Conservation (phyloP, 352 stramenopile genomes). For the Globisporangium orthogonon region DNA sequence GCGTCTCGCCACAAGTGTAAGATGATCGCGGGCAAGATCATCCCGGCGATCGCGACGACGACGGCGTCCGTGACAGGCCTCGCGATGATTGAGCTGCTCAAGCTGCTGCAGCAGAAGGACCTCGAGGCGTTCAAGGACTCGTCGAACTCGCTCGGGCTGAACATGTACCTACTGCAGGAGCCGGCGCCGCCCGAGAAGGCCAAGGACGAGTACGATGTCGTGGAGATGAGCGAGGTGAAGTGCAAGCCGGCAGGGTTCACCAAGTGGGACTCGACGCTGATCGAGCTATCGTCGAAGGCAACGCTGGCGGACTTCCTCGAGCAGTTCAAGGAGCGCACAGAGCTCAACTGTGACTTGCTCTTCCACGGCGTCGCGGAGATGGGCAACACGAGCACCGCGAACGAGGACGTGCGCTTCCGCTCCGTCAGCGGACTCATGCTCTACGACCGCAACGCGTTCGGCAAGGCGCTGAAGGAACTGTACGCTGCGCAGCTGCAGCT, state of each 20-base stretch:
- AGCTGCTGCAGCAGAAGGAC: conserved; percentile 85
- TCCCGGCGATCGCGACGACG: conserved; percentile 99
- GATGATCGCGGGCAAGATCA: conserved; percentile 99
- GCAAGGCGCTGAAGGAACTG: conserved; percentile 62
- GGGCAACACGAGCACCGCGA: conserved; percentile 38
- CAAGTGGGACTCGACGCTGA: conserved; percentile 89
- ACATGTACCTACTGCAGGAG: conserved; percentile 92
- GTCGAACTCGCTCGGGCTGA: conserved; percentile 88
- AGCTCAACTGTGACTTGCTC: conserved; percentile 76
- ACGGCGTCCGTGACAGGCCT: conserved; percentile 98
- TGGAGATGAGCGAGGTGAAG: conserved; percentile 85
- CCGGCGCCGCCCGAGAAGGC: conserved; percentile 74
- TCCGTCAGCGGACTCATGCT: conserved; percentile 79
- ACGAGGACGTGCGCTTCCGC: conserved; percentile 60
- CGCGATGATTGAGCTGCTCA: conserved; percentile 91
- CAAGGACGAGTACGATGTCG: conserved; percentile 90
- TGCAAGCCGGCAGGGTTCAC: conserved; percentile 87
- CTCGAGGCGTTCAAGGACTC: conserved; percentile 90
- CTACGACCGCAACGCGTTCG: conserved; percentile 79
- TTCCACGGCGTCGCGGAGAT: conserved; percentile 77
- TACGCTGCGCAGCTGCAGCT: conserved; percentile 55
- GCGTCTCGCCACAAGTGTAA: conserved; percentile 91
- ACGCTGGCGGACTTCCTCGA: conserved; percentile 65
- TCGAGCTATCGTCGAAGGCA: conserved; percentile 58
- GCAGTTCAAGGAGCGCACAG: conserved; percentile 60